Conservation (phyloP, 371 early-diverging fungal species). For the Funneliformis caledonium region DNA sequence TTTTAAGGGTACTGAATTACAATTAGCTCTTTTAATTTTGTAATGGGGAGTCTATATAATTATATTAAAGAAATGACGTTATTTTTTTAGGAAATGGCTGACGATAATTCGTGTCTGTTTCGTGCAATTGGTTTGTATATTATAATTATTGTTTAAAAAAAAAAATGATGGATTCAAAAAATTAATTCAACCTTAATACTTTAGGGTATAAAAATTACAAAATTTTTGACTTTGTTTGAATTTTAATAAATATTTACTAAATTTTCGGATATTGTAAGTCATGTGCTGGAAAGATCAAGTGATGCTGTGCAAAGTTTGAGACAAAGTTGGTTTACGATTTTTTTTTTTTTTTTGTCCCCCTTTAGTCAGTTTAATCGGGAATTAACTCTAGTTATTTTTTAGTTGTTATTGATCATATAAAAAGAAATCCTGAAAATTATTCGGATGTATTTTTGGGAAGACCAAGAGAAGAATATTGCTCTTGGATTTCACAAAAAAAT, state of each 20-base stretch:
- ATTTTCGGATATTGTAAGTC: constrained; percentile 38
- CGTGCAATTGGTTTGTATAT: constrained; percentile 52
- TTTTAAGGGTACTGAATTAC: constrained; percentile 42
- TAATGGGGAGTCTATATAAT: background rate
- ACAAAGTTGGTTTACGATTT: constrained; percentile 45
- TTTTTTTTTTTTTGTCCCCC: background rate
- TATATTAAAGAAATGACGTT: background rate
- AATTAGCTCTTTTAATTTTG: constrained; percentile 34
- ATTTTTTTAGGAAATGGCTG: constrained; percentile 51
- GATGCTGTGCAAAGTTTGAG: constrained; percentile 45
- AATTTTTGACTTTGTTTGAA: background rate
- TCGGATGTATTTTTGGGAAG: constrained; percentile 42
- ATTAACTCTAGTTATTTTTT: background rate
- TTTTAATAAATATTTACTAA: too few relatives aligned
- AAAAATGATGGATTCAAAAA: background rate
- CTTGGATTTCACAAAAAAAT: constrained; percentile 53
- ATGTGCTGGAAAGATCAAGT: constrained; percentile 49
- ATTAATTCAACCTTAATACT: background rate
- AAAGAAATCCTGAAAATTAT: constrained; percentile 39
- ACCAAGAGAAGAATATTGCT: constrained; percentile 38
- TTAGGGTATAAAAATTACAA: background rate
- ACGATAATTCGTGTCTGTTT: constrained; percentile 63
- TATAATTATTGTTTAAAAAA: background rate
- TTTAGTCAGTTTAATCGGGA: background rate
- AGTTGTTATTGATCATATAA: constrained; percentile 29